phyloP scores from a whole-genome alignment of 805 yeast species.

The Pichia cabralensis region DNA sequence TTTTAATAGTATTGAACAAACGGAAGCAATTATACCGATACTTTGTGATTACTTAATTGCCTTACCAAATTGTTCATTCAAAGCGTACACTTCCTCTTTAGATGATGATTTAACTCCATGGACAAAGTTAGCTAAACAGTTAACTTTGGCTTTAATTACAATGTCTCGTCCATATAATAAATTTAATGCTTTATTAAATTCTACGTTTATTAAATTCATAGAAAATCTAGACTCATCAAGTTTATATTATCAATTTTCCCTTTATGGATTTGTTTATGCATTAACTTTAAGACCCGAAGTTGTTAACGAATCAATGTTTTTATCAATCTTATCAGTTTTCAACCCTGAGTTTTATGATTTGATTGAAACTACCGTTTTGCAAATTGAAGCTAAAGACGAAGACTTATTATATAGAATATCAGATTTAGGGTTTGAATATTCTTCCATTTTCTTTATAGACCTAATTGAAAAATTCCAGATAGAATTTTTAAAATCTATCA shows the following conservation, averaged over 20 bases:
- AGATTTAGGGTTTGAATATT: slow-evolving; percentile 24
- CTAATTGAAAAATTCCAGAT: slow-evolving; percentile 17
- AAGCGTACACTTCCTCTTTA: slow-evolving; percentile 19
- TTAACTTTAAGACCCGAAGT: slow-evolving; percentile 18
- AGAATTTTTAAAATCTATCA: slow-evolving; percentile 15
- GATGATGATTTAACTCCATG: slow-evolving; percentile 29
- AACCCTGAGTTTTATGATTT: slow-evolving; percentile 19
- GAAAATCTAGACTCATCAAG: background rate
- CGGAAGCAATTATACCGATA: slow-evolving; percentile 32
- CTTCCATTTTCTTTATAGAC: slow-evolving; percentile 21
- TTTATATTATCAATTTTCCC: slow-evolving; percentile 15
- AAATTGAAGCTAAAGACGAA: slow-evolving; percentile 14
- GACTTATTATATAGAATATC: slow-evolving; percentile 21
- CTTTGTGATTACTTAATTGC: slow-evolving; percentile 37
- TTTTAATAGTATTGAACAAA: slow-evolving; percentile 30
- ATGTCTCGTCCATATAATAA: slow-evolving; percentile 17
- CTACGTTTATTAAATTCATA: slow-evolving; percentile 8
- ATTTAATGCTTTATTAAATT: slow-evolving; percentile 9
- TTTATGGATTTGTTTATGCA: slow-evolving; percentile 24
- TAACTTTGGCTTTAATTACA: slow-evolving; percentile 25
- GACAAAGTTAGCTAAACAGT: slow-evolving; percentile 29
- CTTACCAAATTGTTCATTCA: slow-evolving; percentile 34
- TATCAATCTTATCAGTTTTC: slow-evolving; percentile 16
- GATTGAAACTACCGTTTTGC: slow-evolving; percentile 14
- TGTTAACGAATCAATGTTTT: slow-evolving; percentile 15